Evolutionary conservation across 352 stramenopile species (phyloP), one percentile per base, ranked within the genome.

Genomic region (Phytophthora sojae): DNA sequence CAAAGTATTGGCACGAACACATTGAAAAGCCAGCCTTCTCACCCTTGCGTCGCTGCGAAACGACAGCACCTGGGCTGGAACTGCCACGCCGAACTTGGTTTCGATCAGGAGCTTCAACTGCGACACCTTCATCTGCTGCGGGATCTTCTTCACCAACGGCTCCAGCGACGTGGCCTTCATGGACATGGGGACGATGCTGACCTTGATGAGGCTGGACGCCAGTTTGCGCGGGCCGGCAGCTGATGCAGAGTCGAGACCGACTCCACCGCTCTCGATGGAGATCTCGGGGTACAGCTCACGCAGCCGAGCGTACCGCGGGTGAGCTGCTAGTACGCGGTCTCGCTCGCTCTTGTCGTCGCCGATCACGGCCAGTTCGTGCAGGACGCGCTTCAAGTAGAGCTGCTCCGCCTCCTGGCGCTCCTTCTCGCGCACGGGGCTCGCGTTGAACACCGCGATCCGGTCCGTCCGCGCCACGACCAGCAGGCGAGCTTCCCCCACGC

Each of bases 331-430:
- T 14, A 91, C 80, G 25, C 56, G 69, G 8, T 54, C 50, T 6
- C 62, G 63, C 3, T 89, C 78, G 3, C 69, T 73, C 3, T 57
- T 50, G 11, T 59, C 49, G 7, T 82, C 67, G 7, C 66, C 71
- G 0, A 85, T 64, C 4, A 79, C 80, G 6, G 81, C 82, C 14
- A 94, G 30, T 45, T 96, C 88, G 45, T 92, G 81, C 44, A 93
- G 45, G 37, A 97, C 85, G 23, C 88, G 87, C 62, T 94, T 93
- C 17, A 97, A 47, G 55, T 97, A 97, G 26, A 96, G 74, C 56
- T 92, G 86, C 59, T 97, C 90, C 0, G 83, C 86, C 45, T 97
- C 90, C 4, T 63, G 69, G 12, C 88, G 83, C 56, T 97, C 90
- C 57, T 88, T 91, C 11, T 59, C 26, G 2, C 75, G 68, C 23